Base-by-base conservation (phyloP, 306 rosid genomes). In the Boehmeria nivea region DNA sequence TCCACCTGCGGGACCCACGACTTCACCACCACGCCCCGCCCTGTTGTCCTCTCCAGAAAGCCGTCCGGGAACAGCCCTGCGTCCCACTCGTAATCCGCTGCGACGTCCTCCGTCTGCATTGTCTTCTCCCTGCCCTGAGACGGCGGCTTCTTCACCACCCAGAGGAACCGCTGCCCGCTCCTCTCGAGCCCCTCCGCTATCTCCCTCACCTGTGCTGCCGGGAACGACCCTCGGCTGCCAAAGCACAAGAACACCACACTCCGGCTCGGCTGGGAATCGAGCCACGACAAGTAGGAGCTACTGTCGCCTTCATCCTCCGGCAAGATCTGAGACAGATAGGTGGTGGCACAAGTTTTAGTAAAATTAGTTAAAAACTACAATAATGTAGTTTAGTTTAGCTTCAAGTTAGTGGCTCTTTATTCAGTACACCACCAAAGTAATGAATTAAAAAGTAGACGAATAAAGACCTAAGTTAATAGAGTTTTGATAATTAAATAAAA, bases 1-100 rank as follows among this genome's bases (percentile, higher is more conserved):
- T 5, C 28, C 65, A 60, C 66, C 53, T 75, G 80, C 36, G 80
- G 69, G 2, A 60, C 77, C 78, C 76, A 72, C 6, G 69, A 59
- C 67, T 26, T 72, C 53, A 77, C 66, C 36, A 77, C 82, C 73
- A 59, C n/a, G 0, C 78, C 78, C 43, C 66, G 51, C 0, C 49
- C 72, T 51, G 6, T 45, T 0, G 70, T 72, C 54, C 76, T 63
- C 55, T 64, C 70, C 51, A 64, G 1, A n/a, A 77, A 72, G 16
- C 82, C 72, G 8, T 65, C 45, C 3, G 76, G 76, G 48, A 77
- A 14, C 63, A 63, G 43, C 71, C 25, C 11, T n/a, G n/a, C n/a
- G n/a, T n/a, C n/a, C 54, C 38, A 38, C 1, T 40, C 40, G 23
- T 63, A 64, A 6, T 64, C 74, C 3, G 6, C 47, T 2, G 12